Conservation (phyloP, 176 grass and related monocot genomes). For the Raddia distichophylla region DNA sequence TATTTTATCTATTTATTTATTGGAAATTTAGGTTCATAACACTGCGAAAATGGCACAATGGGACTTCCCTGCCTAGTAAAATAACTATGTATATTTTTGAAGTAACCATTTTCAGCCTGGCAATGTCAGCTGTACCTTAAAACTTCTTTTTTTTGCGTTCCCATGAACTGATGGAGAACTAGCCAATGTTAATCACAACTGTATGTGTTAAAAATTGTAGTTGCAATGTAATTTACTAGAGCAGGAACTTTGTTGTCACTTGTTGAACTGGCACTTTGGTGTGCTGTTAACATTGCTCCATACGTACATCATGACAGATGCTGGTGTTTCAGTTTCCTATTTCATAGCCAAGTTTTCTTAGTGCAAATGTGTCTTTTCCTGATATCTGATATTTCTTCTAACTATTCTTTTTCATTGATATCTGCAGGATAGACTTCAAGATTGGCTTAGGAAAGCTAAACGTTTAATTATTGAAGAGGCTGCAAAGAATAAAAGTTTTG, state of each 20-base stretch:
- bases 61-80: constrained; percentile 8
- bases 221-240: constrained; percentile 4
- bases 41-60: not conserved
- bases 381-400: constrained; percentile 13
- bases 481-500: constrained; percentile 71
- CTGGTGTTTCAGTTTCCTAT: constrained; percentile 13
- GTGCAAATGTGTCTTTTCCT: constrained; percentile 22
- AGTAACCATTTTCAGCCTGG: constrained; percentile 17
- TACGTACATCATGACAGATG: constrained; percentile 6
- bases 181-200: not conserved
- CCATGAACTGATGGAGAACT: not conserved
- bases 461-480: constrained; percentile 73
- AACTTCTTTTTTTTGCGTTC: not conserved
- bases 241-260: not conserved
- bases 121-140: not conserved
- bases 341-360: not conserved
- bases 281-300: not conserved
- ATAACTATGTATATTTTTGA: not conserved
- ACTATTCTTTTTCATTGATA: constrained; percentile 12
- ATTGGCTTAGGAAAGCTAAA: constrained; percentile 76
- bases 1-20: not conserved
- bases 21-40: not conserved
- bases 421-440: constrained; percentile 84
- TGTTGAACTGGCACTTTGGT: not conserved
- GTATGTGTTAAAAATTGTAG: constrained; percentile 5